phyloP scores from a whole-genome alignment of 1,139 yeast species.

The Geotrichum restrictum region DNA sequence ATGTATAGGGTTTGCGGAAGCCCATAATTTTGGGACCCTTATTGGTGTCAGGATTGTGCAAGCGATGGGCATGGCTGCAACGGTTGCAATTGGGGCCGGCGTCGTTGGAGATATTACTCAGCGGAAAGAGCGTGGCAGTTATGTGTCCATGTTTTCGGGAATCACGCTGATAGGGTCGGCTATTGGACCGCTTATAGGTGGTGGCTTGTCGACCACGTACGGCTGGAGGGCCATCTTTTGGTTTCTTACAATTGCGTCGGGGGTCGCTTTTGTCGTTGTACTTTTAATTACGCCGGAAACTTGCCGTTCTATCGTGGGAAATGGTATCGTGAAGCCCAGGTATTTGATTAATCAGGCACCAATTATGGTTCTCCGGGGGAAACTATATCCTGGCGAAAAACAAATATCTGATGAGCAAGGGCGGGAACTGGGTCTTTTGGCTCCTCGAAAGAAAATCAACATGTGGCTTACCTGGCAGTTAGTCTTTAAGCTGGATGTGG shows the following conservation, averaged over 20 bases:
- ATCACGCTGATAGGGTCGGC: constrained; percentile 68
- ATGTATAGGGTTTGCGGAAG: constrained; percentile 57
- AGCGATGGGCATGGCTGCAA: constrained; percentile 67
- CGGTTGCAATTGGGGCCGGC: constrained; percentile 60
- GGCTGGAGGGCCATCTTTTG: constrained; percentile 76
- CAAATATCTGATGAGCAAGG: constrained; percentile 27
- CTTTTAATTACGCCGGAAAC: constrained; percentile 61
- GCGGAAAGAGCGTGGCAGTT: constrained; percentile 55
- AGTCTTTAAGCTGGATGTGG: constrained; percentile 35
- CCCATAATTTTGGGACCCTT: constrained; percentile 51
- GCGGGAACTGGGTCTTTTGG: constrained; percentile 26
- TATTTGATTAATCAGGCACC: constrained; percentile 45
- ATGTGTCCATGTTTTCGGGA: constrained; percentile 61
- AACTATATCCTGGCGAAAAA: constrained; percentile 6
- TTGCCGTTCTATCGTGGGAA: constrained; percentile 62
- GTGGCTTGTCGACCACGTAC: constrained; percentile 56
- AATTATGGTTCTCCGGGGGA: constrained; percentile 24
- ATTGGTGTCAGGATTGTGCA: constrained; percentile 61
- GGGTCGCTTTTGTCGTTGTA: constrained; percentile 40
- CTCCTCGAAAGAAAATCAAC: constrained; percentile 44
- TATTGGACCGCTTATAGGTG: constrained; percentile 72
- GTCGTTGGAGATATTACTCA: constrained; percentile 11
- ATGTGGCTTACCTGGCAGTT: constrained; percentile 39
- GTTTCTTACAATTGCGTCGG: constrained; percentile 62
- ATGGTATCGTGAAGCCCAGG: constrained; percentile 53